A percentile compares a stretch with the other conserved stretches of the same genome.
These are phyloP conservation scores for Excoecaria agallocha DNA, from an alignment of 345 rosid species.

Conservation along the genomic window DNA sequence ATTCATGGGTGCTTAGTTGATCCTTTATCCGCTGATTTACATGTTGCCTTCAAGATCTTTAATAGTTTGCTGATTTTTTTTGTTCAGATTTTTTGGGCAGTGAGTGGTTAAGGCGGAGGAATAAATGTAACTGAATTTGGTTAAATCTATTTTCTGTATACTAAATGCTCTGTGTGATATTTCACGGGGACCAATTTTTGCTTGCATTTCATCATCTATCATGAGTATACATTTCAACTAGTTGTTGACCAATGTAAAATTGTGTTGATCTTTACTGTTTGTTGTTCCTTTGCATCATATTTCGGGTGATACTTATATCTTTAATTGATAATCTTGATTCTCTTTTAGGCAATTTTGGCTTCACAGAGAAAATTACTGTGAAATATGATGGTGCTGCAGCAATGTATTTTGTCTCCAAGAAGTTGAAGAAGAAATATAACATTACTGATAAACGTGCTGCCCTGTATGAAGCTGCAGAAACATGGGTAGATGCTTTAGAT, in stretches of 20 bases:
- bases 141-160: no score
- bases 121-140: constrained; percentile 43
- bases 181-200: no score
- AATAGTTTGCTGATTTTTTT: not conserved
- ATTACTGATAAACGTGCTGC: constrained; percentile 86
- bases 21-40: not conserved
- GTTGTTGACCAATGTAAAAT: no score
- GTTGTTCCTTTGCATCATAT: not conserved
- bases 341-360: constrained; percentile 72
- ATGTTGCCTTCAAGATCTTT: not conserved
- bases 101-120: not conserved
- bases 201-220: no score
- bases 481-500: constrained; percentile 83
- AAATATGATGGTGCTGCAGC: constrained; percentile 91
- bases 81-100: no score
- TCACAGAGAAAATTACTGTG: constrained; percentile 70
- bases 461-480: constrained; percentile 83
- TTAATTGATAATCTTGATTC: constrained; percentile 7
- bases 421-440: constrained; percentile 81
- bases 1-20: no score
- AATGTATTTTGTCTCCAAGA: constrained; percentile 91
- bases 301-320: not conserved
- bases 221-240: no score
- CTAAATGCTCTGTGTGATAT: no score
- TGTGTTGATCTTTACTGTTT: not conserved